Evolutionary conservation across 495 filamentous ascomycete genomes (phyloP).

Genomic region (Filosporella fistucella): DNA sequence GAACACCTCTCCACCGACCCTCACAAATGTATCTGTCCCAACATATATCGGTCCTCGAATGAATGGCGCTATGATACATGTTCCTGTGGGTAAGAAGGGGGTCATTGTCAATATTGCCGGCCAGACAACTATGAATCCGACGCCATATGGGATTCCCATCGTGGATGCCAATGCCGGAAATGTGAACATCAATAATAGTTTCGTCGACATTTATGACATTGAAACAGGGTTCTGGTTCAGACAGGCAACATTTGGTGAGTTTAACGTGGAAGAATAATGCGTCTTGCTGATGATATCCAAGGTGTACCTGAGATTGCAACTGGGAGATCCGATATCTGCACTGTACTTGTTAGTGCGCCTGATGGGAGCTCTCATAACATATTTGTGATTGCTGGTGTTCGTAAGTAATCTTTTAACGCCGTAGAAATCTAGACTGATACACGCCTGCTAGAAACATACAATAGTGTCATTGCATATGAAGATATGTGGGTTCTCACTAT

Average conservation of each 20-base stretch:
- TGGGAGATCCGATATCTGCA: constrained; percentile 11
- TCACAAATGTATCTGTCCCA: constrained; percentile 8
- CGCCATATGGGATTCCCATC: constrained; percentile 8
- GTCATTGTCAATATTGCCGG: constrained; percentile 8
- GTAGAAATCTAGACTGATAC: background rate
- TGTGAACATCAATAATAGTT: constrained; percentile 6
- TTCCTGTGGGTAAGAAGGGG: constrained; percentile 4
- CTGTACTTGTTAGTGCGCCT: background rate
- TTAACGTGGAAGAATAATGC: background rate
- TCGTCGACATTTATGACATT: constrained; percentile 12
- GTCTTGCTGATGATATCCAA: background rate
- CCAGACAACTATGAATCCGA: constrained; percentile 4
- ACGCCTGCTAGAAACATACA: constrained; percentile 4
- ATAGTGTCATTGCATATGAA: constrained; percentile 9
- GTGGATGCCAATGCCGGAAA: constrained; percentile 5
- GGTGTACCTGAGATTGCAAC: constrained; percentile 3
- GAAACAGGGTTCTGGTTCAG: constrained; percentile 6
- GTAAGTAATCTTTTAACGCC: constrained; percentile 1
- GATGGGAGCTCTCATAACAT: constrained; percentile 7
- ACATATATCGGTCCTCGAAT: constrained; percentile 4
- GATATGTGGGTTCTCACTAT: constrained; percentile 12
- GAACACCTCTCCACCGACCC: background rate
- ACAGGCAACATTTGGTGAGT: constrained; percentile 2
- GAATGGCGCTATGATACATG: constrained; percentile 13
- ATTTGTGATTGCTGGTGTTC: constrained; percentile 9